Conservation (phyloP, 2,329 filamentous ascomycete genomes). For the Colletotrichum horii region DNA sequence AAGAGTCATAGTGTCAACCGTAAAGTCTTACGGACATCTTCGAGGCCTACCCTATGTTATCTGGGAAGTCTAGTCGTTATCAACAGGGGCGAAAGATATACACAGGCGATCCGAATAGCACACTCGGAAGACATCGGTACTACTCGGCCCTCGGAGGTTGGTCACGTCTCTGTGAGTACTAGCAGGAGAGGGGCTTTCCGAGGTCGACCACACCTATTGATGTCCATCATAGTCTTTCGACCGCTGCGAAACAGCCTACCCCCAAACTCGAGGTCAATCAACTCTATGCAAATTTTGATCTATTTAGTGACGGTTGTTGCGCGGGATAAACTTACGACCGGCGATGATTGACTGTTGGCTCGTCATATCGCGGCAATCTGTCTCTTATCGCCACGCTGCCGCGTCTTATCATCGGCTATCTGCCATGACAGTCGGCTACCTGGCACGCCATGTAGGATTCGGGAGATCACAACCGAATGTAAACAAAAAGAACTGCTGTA, state of each 20-base stretch:
- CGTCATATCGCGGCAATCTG: not conserved
- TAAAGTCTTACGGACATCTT: not conserved
- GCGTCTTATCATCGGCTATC: not conserved
- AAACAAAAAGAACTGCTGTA: not conserved
- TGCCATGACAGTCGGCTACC: not conserved
- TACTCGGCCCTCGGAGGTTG: not conserved
- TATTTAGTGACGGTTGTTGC: not conserved
- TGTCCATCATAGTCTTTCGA: not conserved
- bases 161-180: not conserved
- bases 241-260: not conserved
- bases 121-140: not conserved
- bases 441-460: not conserved
- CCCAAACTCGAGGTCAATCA: not conserved
- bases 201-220: not conserved
- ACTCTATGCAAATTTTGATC: not conserved
- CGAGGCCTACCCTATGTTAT: not conserved
- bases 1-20: not conserved
- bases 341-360: not conserved
- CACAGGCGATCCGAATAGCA: not conserved
- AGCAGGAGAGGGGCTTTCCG: not conserved
- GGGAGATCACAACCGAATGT: not conserved
- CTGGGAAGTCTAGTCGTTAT: not conserved
- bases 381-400: not conserved
- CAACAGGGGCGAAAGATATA: not conserved
- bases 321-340: not conserved